A percentile compares a stretch with the other conserved stretches of the same genome.
Evolutionary conservation across 1,284 basidiomycete genomes (phyloP).

Genomic region (Cryptococcus sp.): DNA sequence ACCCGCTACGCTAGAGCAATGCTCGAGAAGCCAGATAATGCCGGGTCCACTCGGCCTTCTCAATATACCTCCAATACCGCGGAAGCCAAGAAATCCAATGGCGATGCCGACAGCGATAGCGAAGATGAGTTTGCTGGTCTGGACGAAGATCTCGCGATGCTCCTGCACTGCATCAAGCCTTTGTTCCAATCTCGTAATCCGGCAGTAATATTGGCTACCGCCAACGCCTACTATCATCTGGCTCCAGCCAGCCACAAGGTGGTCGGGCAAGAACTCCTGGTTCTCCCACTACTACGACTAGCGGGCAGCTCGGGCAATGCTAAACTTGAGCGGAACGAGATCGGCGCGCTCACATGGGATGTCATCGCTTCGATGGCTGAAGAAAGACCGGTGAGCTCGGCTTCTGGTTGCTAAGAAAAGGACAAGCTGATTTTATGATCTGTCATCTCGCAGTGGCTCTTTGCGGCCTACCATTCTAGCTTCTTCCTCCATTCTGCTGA

Average conservation of each 20-base stretch:
- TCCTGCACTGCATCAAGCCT: conserved; percentile 71
- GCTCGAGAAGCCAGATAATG: conserved; percentile 67
- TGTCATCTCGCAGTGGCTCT: conserved; percentile 59
- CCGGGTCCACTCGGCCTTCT: conserved; percentile 16
- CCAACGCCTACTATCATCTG: conserved; percentile 72
- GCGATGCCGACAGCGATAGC: conserved; percentile 18
- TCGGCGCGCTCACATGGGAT: conserved; percentile 70
- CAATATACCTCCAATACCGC: conserved; percentile 4
- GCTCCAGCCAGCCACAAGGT: conserved; percentile 58
- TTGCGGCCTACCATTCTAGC: conserved; percentile 62
- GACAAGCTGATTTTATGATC: no score
- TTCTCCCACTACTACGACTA: conserved; percentile 44
- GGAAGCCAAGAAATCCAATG: background rate
- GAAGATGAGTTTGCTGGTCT: conserved; percentile 62
- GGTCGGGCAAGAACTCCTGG: conserved; percentile 42
- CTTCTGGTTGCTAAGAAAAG: background rate
- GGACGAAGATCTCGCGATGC: conserved; percentile 68
- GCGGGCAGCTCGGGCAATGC: conserved; percentile 34
- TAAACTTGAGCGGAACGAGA: conserved; percentile 57
- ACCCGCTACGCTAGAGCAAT: conserved; percentile 80
- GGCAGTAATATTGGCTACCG: conserved; percentile 75
- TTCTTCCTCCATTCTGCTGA: conserved; percentile 74
- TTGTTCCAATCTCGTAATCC: conserved; percentile 82
- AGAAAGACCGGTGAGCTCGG: conserved; percentile 62
- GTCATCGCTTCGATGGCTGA: conserved; percentile 68